These are phyloP conservation scores for Podaxis carcinomalis DNA, from an alignment of 768 basidiomycete genomes.

Conservation along the genomic window DNA sequence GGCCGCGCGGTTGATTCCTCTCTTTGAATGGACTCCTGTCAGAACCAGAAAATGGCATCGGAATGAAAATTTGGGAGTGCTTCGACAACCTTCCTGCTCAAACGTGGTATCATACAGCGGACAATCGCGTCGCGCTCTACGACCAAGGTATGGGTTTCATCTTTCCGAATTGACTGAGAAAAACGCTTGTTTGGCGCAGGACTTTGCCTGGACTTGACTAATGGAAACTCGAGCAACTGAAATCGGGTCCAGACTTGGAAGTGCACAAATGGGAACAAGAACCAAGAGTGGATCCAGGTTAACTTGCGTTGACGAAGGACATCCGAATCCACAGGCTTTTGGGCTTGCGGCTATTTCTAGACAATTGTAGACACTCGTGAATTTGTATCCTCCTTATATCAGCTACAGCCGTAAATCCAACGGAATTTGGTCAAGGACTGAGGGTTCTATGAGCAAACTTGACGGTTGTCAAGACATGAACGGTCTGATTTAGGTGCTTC, in stretches of 20 bases:
- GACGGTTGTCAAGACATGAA: background rate
- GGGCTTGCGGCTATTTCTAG: background rate
- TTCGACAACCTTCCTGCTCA: slow-evolving; percentile 20
- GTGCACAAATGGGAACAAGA: slow-evolving; percentile 14
- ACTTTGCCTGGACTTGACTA: slow-evolving; percentile 16
- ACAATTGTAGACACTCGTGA: background rate
- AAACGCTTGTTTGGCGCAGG: background rate
- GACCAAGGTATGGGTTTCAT: slow-evolving; percentile 12
- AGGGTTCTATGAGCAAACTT: background rate
- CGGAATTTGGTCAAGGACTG: background rate
- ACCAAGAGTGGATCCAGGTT: slow-evolving; percentile 15
- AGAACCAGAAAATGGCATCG: slow-evolving; percentile 12
- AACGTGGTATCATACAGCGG: slow-evolving; percentile 21
- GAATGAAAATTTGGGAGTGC: slow-evolving; percentile 22
- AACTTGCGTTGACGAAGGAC: background rate
- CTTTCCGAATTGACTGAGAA: background rate
- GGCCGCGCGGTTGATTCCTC: background rate
- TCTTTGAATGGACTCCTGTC: background rate
- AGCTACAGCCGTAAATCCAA: background rate
- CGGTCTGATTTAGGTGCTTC: background rate
- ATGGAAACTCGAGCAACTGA: slow-evolving; percentile 12
- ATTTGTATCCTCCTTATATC: background rate
- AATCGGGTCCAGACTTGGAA: slow-evolving; percentile 16
- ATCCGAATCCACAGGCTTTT: background rate
- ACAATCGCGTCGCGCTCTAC: slow-evolving; percentile 19